Percentiles rank a stretch among this genome's conserved stretches.
Conservation (phyloP, 148 eudicot species). For the Pharnaceum exiguum region DNA sequence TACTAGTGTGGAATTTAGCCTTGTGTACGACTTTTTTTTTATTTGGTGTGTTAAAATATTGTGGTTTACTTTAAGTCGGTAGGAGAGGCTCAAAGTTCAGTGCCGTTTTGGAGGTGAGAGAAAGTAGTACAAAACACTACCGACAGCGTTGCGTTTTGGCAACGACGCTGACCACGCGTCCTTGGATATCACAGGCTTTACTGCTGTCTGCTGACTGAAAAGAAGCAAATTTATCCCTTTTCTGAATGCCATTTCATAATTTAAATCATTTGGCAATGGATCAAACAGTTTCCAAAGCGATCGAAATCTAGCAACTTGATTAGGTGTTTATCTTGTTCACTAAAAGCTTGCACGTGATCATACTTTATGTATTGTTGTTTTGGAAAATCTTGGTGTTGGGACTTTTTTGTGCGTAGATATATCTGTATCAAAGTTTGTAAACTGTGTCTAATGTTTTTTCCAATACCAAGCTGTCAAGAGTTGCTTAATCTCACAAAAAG, state of each 20-base stretch:
- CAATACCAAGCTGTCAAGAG: too few species aligned
- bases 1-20: too few species aligned
- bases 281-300: background rate
- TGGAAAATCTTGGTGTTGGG: background rate
- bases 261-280: background rate
- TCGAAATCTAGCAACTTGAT: background rate
- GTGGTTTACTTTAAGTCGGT: too few species aligned
- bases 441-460: too few species aligned
- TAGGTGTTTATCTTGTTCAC: background rate
- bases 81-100: too few species aligned
- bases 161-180: constrained; percentile 3
- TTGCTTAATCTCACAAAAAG: too few species aligned
- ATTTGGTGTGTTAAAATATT: too few species aligned
- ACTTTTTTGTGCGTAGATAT: too few species aligned
- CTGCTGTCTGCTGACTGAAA: background rate
- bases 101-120: too few species aligned
- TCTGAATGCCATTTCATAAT: background rate
- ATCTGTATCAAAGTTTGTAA: too few species aligned
- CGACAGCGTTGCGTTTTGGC: constrained; percentile 8
- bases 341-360: background rate
- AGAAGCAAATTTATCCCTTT: constrained; percentile 4
- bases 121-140: background rate
- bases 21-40: too few species aligned
- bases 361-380: background rate
- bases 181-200: background rate